Percentiles rank a stretch among this genome's conserved stretches.
Conservation (phyloP, 495 filamentous ascomycete species). For the Xylaria acuta region DNA sequence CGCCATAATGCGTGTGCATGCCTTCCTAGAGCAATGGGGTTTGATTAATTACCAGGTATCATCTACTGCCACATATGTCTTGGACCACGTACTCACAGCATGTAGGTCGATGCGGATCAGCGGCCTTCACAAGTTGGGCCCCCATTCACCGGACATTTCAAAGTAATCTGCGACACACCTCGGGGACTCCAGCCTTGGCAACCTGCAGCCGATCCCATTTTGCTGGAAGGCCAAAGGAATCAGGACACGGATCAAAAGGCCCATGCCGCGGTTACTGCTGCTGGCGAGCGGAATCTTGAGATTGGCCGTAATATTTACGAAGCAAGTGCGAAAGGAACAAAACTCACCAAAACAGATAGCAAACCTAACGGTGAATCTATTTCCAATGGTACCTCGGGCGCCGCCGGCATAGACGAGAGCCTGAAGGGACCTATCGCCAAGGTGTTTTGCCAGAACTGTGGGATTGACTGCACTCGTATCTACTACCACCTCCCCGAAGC, state of each 20-base stretch:
- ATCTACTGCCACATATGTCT: neutral
- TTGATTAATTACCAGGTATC: constrained; percentile 98
- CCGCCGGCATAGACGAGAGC: constrained; percentile 54
- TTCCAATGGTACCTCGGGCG: constrained; percentile 62
- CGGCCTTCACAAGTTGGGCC: constrained; percentile 95
- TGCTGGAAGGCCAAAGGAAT: constrained; percentile 71
- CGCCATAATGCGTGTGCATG: constrained; percentile 97
- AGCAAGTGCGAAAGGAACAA: constrained; percentile 83
- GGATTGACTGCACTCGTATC: constrained; percentile 88
- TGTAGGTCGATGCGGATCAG: constrained; percentile 91
- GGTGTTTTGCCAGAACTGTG: constrained; percentile 86
- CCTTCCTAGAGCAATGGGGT: constrained; percentile 99
- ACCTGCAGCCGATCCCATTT: constrained; percentile 75
- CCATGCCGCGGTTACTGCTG: constrained; percentile 66
- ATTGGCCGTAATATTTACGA: constrained; percentile 96
- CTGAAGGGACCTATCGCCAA: constrained; percentile 63
- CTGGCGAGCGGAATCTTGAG: constrained; percentile 84
- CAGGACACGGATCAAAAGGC: constrained; percentile 77
- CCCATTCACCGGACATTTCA: constrained; percentile 96
- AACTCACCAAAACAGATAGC: constrained; percentile 59
- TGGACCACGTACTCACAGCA: constrained; percentile 35
- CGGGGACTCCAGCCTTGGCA: constrained; percentile 94
- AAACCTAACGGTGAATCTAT: constrained; percentile 76
- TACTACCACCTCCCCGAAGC: constrained; percentile 85
- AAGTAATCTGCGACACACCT: constrained; percentile 91